Percentiles rank a stretch among this genome's conserved stretches.
Conservation (phyloP, 2,329 filamentous ascomycete genomes). For the Lecanicillium sp. region DNA sequence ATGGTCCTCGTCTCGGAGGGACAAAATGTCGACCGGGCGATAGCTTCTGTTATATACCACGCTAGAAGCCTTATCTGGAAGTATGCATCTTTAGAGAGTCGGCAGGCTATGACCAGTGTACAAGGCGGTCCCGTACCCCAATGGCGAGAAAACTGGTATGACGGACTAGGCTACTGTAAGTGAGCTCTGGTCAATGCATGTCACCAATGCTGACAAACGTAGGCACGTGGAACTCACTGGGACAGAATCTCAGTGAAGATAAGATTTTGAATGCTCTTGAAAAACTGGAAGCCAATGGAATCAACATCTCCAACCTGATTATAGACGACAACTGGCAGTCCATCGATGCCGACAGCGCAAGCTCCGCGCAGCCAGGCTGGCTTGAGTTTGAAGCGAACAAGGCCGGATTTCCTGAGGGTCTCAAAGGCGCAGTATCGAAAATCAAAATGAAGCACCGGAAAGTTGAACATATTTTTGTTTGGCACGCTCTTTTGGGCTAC, state of each 20-base stretch:
- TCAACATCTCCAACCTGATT: slow-evolving; percentile 79
- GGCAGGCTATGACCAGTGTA: slow-evolving; percentile 23
- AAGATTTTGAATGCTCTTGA: slow-evolving; percentile 74
- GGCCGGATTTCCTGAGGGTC: slow-evolving; percentile 69
- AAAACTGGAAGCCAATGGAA: slow-evolving; percentile 60
- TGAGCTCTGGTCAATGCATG: slow-evolving; percentile 4
- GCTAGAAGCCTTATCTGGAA: slow-evolving; percentile 52
- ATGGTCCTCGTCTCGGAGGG: slow-evolving; percentile 66
- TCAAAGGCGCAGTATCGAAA: slow-evolving; percentile 62
- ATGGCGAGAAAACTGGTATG: slow-evolving; percentile 86
- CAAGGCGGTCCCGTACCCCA: slow-evolving; percentile 43
- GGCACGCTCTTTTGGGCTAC: slow-evolving; percentile 86
- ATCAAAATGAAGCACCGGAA: slow-evolving; percentile 65
- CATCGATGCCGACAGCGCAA: slow-evolving; percentile 43
- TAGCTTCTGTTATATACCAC: slow-evolving; percentile 80
- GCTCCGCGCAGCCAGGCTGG: slow-evolving; percentile 57
- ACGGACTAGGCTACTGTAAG: slow-evolving; percentile 83
- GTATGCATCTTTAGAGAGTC: slow-evolving; percentile 36
- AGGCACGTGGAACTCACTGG: slow-evolving; percentile 90
- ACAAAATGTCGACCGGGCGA: slow-evolving; percentile 65
- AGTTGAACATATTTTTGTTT: slow-evolving; percentile 82
- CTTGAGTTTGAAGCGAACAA: slow-evolving; percentile 80
- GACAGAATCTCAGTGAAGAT: slow-evolving; percentile 72
- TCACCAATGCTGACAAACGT: slow-evolving; percentile 17
- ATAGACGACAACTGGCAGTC: slow-evolving; percentile 98